Conservation (phyloP, 768 basidiomycete genomes). For the Pleurotus salmoneostramineus region DNA sequence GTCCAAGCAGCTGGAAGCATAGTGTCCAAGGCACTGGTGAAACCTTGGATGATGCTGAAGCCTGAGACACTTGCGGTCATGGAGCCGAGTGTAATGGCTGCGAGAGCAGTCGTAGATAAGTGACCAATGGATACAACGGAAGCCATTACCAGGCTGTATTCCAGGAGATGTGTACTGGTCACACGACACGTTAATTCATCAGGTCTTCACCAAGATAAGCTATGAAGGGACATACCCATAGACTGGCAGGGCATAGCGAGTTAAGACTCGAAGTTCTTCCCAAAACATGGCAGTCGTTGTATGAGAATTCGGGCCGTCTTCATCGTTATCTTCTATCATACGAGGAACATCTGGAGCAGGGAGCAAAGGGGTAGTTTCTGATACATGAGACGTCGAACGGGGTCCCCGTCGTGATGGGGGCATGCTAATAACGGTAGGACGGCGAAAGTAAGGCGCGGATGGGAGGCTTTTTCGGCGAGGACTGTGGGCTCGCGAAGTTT, state of each 20-base stretch:
- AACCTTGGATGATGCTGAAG: slow-evolving; percentile 78
- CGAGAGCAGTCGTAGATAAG: slow-evolving; percentile 84
- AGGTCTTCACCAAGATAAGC: not conserved
- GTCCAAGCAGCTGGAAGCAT: slow-evolving; percentile 96
- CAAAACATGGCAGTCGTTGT: slow-evolving; percentile 33
- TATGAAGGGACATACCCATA: slow-evolving; percentile 52
- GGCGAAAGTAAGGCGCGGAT: slow-evolving; percentile 25
- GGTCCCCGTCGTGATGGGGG: slow-evolving; percentile 11
- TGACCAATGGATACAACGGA: slow-evolving; percentile 90
- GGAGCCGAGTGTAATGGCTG: slow-evolving; percentile 71
- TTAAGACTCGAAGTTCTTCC: slow-evolving; percentile 58
- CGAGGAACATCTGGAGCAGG: slow-evolving; percentile 45
- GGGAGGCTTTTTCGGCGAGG: slow-evolving; percentile 20
- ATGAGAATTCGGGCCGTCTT: slow-evolving; percentile 24
- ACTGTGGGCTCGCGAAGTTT: not conserved
- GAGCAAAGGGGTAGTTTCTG: slow-evolving; percentile 60
- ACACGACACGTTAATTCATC: slow-evolving; percentile 11
- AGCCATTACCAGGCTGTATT: slow-evolving; percentile 82
- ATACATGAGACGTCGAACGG: slow-evolving; percentile 11
- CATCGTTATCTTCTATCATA: slow-evolving; percentile 49
- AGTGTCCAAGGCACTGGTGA: slow-evolving; percentile 85
- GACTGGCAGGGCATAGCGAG: slow-evolving; percentile 66
- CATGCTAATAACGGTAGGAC: slow-evolving; percentile 34
- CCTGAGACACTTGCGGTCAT: slow-evolving; percentile 75
- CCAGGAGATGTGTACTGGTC: slow-evolving; percentile 71